Conservation (phyloP, 202 grass and related monocot species). For the Schoenoplectus triqueter region DNA sequence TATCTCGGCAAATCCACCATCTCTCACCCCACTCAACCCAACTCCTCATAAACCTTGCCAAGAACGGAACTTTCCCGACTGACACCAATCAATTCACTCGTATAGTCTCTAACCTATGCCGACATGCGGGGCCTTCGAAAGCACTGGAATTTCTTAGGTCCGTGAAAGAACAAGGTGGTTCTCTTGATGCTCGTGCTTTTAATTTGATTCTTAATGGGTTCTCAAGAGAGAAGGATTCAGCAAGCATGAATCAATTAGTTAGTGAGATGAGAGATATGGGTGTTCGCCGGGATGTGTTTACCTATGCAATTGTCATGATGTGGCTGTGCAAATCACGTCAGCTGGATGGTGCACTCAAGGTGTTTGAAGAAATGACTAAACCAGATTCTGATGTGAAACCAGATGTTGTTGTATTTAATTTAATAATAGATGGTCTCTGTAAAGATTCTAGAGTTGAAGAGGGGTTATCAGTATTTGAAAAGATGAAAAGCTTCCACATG, state of each 20-base stretch:
- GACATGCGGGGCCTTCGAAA: constrained; percentile 38
- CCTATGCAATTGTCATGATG: constrained; percentile 60
- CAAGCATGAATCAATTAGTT: constrained; percentile 53
- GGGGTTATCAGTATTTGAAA: constrained; percentile 44
- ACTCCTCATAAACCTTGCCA: constrained; percentile 39
- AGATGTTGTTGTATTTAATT: constrained; percentile 55
- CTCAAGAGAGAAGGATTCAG: constrained; percentile 38
- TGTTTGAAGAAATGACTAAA: constrained; percentile 68
- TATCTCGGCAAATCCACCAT: constrained; percentile 12
- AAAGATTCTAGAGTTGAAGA: constrained; percentile 52
- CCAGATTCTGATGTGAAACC: constrained; percentile 44
- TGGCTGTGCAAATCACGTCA: constrained; percentile 54
- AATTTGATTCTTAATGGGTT: constrained; percentile 58
- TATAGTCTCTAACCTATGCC: constrained; percentile 46
- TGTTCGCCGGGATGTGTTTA: constrained; percentile 44
- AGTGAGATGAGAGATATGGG: constrained; percentile 51
- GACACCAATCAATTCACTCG: constrained; percentile 27
- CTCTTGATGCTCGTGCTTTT: constrained; percentile 44
- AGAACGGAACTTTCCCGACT: constrained; percentile 25
- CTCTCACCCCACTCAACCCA: constrained; percentile 44
- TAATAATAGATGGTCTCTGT: constrained; percentile 58
- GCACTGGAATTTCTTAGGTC: constrained; percentile 51
- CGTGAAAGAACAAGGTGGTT: constrained; percentile 54
- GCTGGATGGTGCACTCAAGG: constrained; percentile 55
- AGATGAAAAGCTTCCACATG: constrained; percentile 43